phyloP scores from a whole-genome alignment of 176 grass and related monocot genomes.

The Phoenix roebelenii region DNA sequence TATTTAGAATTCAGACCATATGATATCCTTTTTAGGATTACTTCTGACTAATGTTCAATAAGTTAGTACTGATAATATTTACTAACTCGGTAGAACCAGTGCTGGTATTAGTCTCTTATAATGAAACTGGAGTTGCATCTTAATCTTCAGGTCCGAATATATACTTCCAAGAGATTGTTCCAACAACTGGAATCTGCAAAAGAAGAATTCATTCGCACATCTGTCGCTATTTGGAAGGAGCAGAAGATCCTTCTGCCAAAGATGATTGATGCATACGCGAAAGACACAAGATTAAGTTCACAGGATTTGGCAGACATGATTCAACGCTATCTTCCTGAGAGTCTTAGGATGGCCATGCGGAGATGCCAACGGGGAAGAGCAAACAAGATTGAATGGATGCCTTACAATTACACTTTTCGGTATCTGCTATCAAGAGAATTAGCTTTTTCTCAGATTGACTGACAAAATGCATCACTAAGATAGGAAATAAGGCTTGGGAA shows the following conservation, averaged over 20 bases:
- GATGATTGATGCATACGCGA: slow-evolving; percentile 5
- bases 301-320: not conserved
- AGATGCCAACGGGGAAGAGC: slow-evolving; percentile 6
- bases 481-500: too few relatives aligned
- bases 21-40: too few relatives aligned
- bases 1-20: too few relatives aligned
- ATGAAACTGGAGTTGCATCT: not conserved
- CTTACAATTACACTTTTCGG: slow-evolving; percentile 10
- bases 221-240: slow-evolving; percentile 7
- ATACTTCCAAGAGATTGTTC: not conserved
- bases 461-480: too few relatives aligned
- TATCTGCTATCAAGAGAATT: slow-evolving; percentile 14
- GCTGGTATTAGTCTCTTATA: too few relatives aligned
- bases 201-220: slow-evolving; percentile 1
- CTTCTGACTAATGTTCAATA: too few relatives aligned
- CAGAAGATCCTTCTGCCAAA: slow-evolving; percentile 12
- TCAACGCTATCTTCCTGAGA: slow-evolving; percentile 1
- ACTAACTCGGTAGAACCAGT: too few relatives aligned
- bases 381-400: slow-evolving; percentile 6
- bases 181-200: slow-evolving; percentile 8
- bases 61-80: too few relatives aligned
- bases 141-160: slow-evolving; percentile 6
- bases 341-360: not conserved
- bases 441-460: not conserved
- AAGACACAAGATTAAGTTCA: slow-evolving; percentile 6